Conservation (phyloP, 257 asterid genomes). For the Penstemon barbatus region DNA sequence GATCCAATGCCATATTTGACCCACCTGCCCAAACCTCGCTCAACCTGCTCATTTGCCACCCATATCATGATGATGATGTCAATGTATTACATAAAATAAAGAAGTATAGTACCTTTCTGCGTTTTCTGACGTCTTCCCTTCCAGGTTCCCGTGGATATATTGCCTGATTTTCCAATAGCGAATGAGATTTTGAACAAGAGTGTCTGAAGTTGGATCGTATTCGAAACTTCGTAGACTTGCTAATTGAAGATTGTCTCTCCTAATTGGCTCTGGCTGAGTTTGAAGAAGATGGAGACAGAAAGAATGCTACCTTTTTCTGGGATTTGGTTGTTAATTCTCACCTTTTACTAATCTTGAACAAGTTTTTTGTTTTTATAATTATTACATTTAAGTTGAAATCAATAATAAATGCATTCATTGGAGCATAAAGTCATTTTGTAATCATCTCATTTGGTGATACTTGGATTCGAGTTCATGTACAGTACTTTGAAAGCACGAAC, state of each 20-base stretch:
- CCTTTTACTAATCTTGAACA: too few relatives aligned
- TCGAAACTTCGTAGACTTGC: neutral
- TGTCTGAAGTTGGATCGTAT: conserved; percentile 32
- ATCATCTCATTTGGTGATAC: too few relatives aligned
- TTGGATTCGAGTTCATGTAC: too few relatives aligned
- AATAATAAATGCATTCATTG: too few relatives aligned
- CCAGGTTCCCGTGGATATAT: conserved; percentile 91
- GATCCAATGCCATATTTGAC: neutral
- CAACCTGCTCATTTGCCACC: neutral
- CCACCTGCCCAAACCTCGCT: neutral
- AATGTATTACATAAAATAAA: neutral
- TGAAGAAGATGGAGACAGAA: neutral
- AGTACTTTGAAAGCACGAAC: too few relatives aligned
- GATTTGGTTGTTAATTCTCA: neutral
- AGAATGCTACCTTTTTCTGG: neutral
- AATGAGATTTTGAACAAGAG: conserved; percentile 45
- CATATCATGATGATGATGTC: neutral
- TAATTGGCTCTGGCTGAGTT: too few relatives aligned
- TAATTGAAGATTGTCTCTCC: too few relatives aligned
- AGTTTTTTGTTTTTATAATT: too few relatives aligned
- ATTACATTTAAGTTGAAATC: too few relatives aligned
- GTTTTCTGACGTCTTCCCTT: conserved; percentile 7
- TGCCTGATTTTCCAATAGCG: conserved; percentile 82
- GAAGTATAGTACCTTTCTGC: neutral
- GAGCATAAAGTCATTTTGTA: too few relatives aligned